These are phyloP conservation scores for Pluteus cervinus DNA, from an alignment of 768 basidiomycete species.

Conservation along the genomic window DNA sequence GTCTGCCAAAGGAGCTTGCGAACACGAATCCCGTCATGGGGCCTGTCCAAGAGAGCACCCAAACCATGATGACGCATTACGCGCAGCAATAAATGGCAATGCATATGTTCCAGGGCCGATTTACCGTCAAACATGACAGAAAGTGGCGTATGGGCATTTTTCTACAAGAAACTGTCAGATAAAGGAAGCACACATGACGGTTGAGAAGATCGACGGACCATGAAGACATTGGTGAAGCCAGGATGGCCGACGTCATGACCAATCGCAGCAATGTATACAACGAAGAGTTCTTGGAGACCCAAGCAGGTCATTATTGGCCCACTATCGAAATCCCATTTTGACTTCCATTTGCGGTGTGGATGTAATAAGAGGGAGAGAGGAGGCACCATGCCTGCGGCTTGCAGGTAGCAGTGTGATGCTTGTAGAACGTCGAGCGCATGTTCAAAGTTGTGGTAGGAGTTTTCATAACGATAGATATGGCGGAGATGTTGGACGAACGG, in stretches of 20 bases:
- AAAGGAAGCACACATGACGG: slow-evolving; percentile 4
- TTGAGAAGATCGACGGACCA: slow-evolving; percentile 49
- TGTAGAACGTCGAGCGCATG: slow-evolving; percentile 97
- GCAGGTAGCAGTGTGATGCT: slow-evolving; percentile 82
- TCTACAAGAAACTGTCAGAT: slow-evolving; percentile 37
- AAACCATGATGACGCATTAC: slow-evolving; percentile 80
- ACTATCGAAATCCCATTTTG: slow-evolving; percentile 28
- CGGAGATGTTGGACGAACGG: slow-evolving; percentile 83
- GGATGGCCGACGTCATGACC: slow-evolving; percentile 98
- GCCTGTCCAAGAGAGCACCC: slow-evolving; percentile 57
- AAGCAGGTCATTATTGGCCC: slow-evolving; percentile 39
- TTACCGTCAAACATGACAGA: slow-evolving; percentile 85
- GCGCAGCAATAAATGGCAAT: slow-evolving; percentile 73
- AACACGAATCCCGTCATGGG: slow-evolving; percentile 40
- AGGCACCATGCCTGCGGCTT: slow-evolving; percentile 75
- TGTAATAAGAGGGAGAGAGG: slow-evolving; percentile 60
- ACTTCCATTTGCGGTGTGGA: slow-evolving; percentile 38
- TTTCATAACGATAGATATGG: slow-evolving; percentile 84
- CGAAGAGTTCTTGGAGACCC: slow-evolving; percentile 70
- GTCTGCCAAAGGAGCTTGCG: slow-evolving; percentile 74
- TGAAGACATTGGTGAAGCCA: slow-evolving; percentile 88
- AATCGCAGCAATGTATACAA: slow-evolving; percentile 85
- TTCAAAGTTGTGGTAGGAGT: slow-evolving; percentile 97
- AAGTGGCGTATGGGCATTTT: slow-evolving; percentile 89
- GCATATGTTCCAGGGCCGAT: slow-evolving; percentile 90